phyloP scores from a whole-genome alignment of 2,329 filamentous ascomycete genomes.

The Claviceps spartinae region DNA sequence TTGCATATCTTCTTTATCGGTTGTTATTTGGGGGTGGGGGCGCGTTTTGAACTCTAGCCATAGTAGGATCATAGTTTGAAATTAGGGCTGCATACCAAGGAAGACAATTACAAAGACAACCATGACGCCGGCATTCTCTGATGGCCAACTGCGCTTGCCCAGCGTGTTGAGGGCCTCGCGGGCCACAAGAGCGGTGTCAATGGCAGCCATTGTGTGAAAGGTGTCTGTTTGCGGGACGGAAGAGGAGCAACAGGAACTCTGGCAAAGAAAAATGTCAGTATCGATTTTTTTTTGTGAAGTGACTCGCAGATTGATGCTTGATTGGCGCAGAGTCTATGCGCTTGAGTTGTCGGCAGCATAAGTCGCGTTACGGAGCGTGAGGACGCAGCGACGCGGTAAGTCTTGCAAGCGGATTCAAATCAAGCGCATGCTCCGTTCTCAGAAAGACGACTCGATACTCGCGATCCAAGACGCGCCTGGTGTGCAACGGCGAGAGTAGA shows the following conservation, averaged over 20 bases:
- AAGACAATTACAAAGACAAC: slow-evolving; percentile 31
- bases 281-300: background rate
- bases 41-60: too few species aligned
- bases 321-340: background rate
- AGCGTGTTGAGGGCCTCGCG: slow-evolving; percentile 20
- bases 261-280: background rate
- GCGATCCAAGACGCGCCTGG: too few species aligned
- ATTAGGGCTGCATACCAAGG: slow-evolving; percentile 18
- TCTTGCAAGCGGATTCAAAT: too few species aligned
- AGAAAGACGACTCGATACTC: too few species aligned
- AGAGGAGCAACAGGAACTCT: background rate
- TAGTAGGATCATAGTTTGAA: too few species aligned
- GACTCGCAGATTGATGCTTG: background rate
- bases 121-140: slow-evolving; percentile 25
- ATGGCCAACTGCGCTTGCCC: slow-evolving; percentile 29
- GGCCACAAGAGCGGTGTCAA: slow-evolving; percentile 21
- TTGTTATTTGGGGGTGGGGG: too few species aligned
- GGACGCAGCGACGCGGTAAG: background rate
- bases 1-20: background rate
- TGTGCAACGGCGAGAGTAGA: too few species aligned
- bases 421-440: too few species aligned
- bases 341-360: background rate
- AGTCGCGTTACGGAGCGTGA: background rate
- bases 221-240: background rate
- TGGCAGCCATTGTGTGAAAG: slow-evolving; percentile 24